Evolutionary conservation across 1,284 basidiomycete genomes (phyloP), one percentile per base, ranked within the genome.

Genomic region (Afroboletus lepidellus): DNA sequence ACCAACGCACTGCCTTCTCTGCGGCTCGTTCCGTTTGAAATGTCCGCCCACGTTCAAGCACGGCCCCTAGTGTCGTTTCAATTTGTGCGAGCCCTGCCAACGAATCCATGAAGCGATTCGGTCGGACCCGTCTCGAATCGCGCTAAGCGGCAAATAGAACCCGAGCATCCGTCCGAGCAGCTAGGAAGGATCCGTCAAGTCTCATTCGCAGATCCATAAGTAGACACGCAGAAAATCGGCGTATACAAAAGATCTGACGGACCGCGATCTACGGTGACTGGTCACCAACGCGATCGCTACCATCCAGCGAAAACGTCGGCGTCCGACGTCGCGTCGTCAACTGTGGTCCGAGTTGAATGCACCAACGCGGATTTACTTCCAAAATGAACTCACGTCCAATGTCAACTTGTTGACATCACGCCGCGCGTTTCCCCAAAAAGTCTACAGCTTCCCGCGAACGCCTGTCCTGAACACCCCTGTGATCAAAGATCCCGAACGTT

Each of bases 401-500:
- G 11, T 16, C 9, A 16, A 38, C 24, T 18, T 11, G n/a, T 30
- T 25, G 11, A 6, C n/a, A n/a, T 16, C 21, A 24, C 23, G n/a
- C 24, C 33, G 1, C 18, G 7, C 13, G 24, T 45, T 27, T 46
- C 37, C 32, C 24, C 38, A 18, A 36, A 21, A n/a, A 20, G 4
- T 5, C 73, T 69, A 80, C 38, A 81, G 65, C 60, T 73, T 79
- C 45, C 74, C 74, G 69, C 72, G 72, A 53, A 79, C 61, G 3
- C 77, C 81, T 32, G 79, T 74, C 51, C 76, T 69, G 76, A 82
- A 87, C 24, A 87, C 65, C 1, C 84, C 83, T 27, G 81, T 81
- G 54, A 69, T 71, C 37, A 85, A 64, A 45, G 72, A 69, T 12
- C 74, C 72, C 18, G 67, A 69, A 54, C 72, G 61, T 30, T 72